Base-by-base conservation (phyloP, 352 stramenopile species). In the Globisporangium irregulare region DNA sequence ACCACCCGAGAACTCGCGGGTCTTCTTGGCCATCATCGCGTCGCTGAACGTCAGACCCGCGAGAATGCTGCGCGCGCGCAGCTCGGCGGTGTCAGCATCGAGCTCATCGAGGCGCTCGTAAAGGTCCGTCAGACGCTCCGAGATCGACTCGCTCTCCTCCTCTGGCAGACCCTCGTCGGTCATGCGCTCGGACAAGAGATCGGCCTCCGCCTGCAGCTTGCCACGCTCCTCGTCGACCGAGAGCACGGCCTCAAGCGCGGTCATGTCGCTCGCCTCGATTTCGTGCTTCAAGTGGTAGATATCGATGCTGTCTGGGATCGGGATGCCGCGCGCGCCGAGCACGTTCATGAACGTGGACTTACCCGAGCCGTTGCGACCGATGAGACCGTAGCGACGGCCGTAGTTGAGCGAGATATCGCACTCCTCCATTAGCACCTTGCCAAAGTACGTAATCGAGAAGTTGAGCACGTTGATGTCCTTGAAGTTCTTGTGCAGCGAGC, bases 391-490 rank as follows among this genome's bases (percentile, higher is more conserved):
- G 5, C 97, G 93, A 73, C 98, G 97, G 32, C 97, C 97, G 77
- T 97, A 98, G 86, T 99, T 99, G 63, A 99, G 84, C 66, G 97
- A 89, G 62, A 99, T 94, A 62, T 97, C 91, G 59, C 94, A 98
- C 73, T 98, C 96, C 72, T 99, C 96, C 71, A 99, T 81, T 38
- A 99, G 80, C 54, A 97, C 86, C 69, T 98, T 98, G 62, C 96
- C 96, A 79, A 98, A 96, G 85, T 98, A 99, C 32, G 92, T 96
- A 63, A 99, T 94, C 60, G 93, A 98, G 57, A 99, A 98, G 76
- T 98, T 97, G 59, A 91, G 78, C 55, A 99, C 97, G 73, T 99
- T 99, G 70, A 99, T 99, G 81, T 99, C 97, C 73, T 98, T 97
- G 51, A 98, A 97, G 82, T 98, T 99, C 58, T 90, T 87, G 82